A percentile compares a stretch with the other conserved stretches of the same genome.
Conservation (phyloP, 2,329 filamentous ascomycete genomes). For the Sarocladium kiliense region DNA sequence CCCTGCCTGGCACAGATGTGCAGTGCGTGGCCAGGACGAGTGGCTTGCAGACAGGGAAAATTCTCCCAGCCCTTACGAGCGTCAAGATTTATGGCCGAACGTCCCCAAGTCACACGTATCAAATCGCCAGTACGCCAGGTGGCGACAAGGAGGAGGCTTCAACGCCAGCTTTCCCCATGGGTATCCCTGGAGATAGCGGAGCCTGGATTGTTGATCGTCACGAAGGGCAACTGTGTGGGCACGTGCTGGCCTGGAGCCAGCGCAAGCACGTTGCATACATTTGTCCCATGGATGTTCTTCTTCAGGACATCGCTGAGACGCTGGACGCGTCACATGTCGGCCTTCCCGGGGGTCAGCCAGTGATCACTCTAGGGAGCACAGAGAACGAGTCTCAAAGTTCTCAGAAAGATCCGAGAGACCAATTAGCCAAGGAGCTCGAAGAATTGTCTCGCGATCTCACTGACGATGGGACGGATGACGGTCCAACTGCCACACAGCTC, state of each 20-base stretch:
- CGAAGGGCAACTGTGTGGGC: slow-evolving; percentile 77
- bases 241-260: slow-evolving; percentile 83
- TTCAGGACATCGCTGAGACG: slow-evolving; percentile 79
- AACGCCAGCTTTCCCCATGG: slow-evolving; percentile 34
- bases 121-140: slow-evolving; percentile 40
- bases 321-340: slow-evolving; percentile 65
- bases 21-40: slow-evolving; percentile 87
- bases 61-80: slow-evolving; percentile 71
- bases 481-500: not conserved
- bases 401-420: not conserved
- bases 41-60: slow-evolving; percentile 72
- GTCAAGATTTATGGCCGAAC: slow-evolving; percentile 83
- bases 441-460: not conserved
- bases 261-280: slow-evolving; percentile 83
- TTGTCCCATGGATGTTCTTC: slow-evolving; percentile 86
- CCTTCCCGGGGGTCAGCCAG: slow-evolving; percentile 56
- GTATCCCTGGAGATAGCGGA: slow-evolving; percentile 82
- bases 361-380: slow-evolving; percentile 19
- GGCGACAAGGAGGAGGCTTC: not conserved
- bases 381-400: not conserved
- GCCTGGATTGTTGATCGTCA: slow-evolving; percentile 86
- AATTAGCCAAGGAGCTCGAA: not conserved
- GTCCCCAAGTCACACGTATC: slow-evolving; percentile 70
- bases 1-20: slow-evolving; percentile 70
- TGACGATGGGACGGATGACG: not conserved